phyloP scores from a whole-genome alignment of 805 yeast species.

The Candida endomychidarum region DNA sequence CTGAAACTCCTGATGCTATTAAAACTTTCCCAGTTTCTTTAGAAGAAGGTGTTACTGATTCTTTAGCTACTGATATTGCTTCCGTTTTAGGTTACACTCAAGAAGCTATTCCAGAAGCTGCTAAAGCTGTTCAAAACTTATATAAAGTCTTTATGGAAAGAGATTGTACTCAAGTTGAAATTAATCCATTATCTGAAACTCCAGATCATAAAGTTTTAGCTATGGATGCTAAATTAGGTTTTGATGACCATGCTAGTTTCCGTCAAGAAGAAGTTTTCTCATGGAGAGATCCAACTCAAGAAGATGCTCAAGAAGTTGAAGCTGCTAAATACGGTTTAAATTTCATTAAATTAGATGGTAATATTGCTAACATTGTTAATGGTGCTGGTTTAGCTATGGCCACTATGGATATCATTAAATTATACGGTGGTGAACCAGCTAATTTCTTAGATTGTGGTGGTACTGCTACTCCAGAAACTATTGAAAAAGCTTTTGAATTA shows the following conservation, averaged over 20 bases:
- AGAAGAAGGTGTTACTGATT: conserved; percentile 75
- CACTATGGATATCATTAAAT: conserved; percentile 98
- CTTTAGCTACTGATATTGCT: conserved; percentile 75
- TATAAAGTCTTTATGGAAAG: conserved; percentile 86
- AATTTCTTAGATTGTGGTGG: conserved; percentile 99
- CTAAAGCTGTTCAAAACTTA: conserved; percentile 79
- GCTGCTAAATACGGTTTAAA: conserved; percentile 89
- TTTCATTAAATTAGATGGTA: conserved; percentile 97
- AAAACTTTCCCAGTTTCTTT: conserved; percentile 80
- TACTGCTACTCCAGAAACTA: conserved; percentile 98
- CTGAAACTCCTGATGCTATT: conserved; percentile 85
- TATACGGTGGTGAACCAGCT: conserved; percentile 98
- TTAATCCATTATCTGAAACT: conserved; percentile 96
- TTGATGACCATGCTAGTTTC: conserved; percentile 94
- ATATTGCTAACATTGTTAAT: conserved; percentile 97
- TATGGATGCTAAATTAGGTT: conserved; percentile 98
- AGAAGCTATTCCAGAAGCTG: conserved; percentile 81
- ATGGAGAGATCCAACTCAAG: conserved; percentile 98
- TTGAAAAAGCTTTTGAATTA: conserved; percentile 93
- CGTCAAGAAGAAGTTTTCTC: conserved; percentile 92
- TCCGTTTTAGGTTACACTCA: conserved; percentile 76
- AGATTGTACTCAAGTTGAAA: conserved; percentile 98
- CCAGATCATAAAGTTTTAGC: conserved; percentile 87
- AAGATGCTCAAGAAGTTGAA: conserved; percentile 94
- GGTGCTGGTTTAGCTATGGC: conserved; percentile 99